phyloP scores from a whole-genome alignment of 768 basidiomycete genomes.

The Pulveroboletus sp. region DNA sequence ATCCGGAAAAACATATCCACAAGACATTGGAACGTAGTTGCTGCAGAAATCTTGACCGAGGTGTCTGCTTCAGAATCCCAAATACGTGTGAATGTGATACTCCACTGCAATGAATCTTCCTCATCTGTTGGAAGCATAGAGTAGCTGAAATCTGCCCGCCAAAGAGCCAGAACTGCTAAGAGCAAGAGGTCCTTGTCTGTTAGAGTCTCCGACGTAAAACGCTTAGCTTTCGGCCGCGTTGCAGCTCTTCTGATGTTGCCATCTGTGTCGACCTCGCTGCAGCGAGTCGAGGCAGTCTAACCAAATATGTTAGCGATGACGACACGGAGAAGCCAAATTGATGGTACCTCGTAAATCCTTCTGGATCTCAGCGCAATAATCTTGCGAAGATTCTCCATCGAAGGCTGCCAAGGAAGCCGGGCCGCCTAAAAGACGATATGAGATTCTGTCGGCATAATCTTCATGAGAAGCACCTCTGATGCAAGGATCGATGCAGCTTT shows the following conservation, averaged over 20 bases:
- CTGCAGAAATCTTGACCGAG: constrained; percentile 60
- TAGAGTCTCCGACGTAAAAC: constrained; percentile 55
- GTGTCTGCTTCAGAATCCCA: constrained; percentile 66
- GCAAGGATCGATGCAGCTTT: constrained; percentile 68
- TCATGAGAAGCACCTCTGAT: constrained; percentile 50
- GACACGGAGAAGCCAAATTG: constrained; percentile 4
- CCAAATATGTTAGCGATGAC: constrained; percentile 9
- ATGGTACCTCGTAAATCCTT: constrained; percentile 53
- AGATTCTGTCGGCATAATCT: constrained; percentile 1
- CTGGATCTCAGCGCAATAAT: constrained; percentile 48
- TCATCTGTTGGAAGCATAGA: constrained; percentile 45
- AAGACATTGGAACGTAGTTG: constrained; percentile 47
- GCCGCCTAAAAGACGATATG: constrained; percentile 38
- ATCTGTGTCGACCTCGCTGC: constrained; percentile 59
- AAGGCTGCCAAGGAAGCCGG: constrained; percentile 54
- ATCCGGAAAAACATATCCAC: constrained; percentile 44
- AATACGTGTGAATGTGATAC: constrained; percentile 44
- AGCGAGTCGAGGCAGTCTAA: constrained; percentile 50
- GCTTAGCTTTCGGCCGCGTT: constrained; percentile 59
- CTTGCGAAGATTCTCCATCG: constrained; percentile 47
- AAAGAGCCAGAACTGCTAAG: constrained; percentile 66
- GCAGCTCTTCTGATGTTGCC: constrained; percentile 54
- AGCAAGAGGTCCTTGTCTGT: constrained; percentile 69
- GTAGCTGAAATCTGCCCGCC: constrained; percentile 57
- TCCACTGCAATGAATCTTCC: constrained; percentile 46